These are phyloP conservation scores for Solanum okadae DNA, from an alignment of 257 asterid species.

Conservation along the genomic window DNA sequence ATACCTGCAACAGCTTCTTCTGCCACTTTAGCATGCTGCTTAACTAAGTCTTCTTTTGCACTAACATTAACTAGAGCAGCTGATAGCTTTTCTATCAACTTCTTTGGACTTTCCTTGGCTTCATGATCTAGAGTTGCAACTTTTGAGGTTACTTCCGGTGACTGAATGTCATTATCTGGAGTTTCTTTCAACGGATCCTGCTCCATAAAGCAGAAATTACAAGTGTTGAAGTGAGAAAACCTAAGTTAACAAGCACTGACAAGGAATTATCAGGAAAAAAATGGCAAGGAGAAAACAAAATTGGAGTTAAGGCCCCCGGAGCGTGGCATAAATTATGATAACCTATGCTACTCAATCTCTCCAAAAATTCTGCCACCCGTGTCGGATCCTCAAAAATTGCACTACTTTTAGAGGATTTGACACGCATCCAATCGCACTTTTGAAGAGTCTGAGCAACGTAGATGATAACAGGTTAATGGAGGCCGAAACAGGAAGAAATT, in stretches of 20 bases:
- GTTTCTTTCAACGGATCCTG: constrained; percentile 46
- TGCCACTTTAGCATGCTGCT: constrained; percentile 76
- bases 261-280: background rate
- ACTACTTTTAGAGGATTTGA: background rate
- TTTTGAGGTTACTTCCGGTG: constrained; percentile 43
- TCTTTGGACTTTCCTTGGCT: constrained; percentile 31
- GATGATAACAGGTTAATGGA: background rate
- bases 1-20: constrained; percentile 90
- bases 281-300: background rate
- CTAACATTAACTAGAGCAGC: constrained; percentile 74
- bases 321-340: background rate
- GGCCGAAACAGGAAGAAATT: background rate
- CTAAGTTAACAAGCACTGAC: background rate
- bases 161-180: constrained; percentile 19
- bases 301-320: background rate
- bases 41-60: constrained; percentile 71
- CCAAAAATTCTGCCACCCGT: background rate
- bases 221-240: background rate
- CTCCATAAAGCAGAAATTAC: background rate
- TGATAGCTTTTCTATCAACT: constrained; percentile 52
- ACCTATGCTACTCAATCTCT: background rate
- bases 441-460: background rate
- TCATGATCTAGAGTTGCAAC: constrained; percentile 23
- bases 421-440: background rate
- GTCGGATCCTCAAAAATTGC: background rate